phyloP scores from a whole-genome alignment of 257 asterid genomes.

The Solanum chiquidenum region DNA sequence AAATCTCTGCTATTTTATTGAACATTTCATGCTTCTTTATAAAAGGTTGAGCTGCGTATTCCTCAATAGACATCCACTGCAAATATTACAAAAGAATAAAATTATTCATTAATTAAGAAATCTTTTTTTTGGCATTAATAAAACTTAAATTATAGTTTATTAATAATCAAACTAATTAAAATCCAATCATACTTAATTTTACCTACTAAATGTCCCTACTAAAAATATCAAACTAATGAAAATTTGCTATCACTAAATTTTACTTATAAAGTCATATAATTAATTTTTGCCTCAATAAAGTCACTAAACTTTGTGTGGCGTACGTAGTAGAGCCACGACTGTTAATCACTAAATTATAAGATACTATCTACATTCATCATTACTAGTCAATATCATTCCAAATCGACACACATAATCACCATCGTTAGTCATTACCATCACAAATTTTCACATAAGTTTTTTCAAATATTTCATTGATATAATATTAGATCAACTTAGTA shows the following conservation, averaged over 20 bases:
- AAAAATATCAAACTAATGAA: not conserved
- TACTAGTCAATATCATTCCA: not conserved
- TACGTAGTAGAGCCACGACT: no score
- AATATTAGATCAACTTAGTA: no score
- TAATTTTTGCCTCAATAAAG: no score
- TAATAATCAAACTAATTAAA: not conserved
- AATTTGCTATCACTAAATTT: not conserved
- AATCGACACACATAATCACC: not conserved
- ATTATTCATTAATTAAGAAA: not conserved
- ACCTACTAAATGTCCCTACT: not conserved
- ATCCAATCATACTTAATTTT: not conserved
- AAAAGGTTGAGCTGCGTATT: slow-evolving; percentile 59
- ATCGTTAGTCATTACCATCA: not conserved
- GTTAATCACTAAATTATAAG: not conserved
- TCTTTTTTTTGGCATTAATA: not conserved
- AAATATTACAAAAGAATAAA: not conserved
- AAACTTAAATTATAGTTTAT: not conserved
- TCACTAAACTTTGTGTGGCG: not conserved
- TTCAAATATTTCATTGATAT: no score
- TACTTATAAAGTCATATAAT: not conserved
- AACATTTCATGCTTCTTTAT: slow-evolving; percentile 48
- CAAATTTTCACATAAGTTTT: not conserved
- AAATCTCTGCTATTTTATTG: slow-evolving; percentile 32
- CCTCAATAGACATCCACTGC: slow-evolving; percentile 87
- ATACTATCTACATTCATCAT: not conserved